A percentile compares a stretch with the other conserved stretches of the same genome.
These are phyloP conservation scores for Coemansia sp. DNA, from an alignment of 192 early-diverging fungal species.

Conservation along the genomic window DNA sequence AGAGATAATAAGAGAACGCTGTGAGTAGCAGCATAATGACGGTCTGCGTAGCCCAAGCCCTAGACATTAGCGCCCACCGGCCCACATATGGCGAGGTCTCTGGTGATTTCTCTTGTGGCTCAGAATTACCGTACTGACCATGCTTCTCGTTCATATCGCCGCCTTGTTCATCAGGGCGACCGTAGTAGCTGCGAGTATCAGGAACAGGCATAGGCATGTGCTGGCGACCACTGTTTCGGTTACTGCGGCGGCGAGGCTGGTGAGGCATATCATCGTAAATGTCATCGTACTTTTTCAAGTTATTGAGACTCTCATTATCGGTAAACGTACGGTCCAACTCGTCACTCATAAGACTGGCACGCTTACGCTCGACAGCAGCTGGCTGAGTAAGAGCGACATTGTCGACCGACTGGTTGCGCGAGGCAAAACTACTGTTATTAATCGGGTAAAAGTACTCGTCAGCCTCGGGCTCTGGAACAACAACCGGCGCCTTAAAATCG, in stretches of 20 bases:
- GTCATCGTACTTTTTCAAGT: slow-evolving; percentile 1
- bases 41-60: slow-evolving; percentile 38
- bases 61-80: slow-evolving; percentile 32
- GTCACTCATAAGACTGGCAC: not conserved
- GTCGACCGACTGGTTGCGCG: slow-evolving; percentile 7
- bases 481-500: not conserved
- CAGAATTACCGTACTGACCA: not conserved
- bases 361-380: not conserved
- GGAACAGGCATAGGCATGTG: slow-evolving; percentile 7
- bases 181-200: not conserved
- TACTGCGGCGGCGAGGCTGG: not conserved
- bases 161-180: not conserved
- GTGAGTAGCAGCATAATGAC: slow-evolving; percentile 36
- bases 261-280: slow-evolving; percentile 3
- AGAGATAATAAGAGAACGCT: slow-evolving; percentile 24
- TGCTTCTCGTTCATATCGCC: not conserved
- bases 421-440: slow-evolving; percentile 1
- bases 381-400: not conserved
- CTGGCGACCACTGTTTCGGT: slow-evolving; percentile 1
- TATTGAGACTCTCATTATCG: not conserved
- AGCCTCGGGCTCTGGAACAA: not conserved
- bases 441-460: slow-evolving; percentile 9
- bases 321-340: not conserved
- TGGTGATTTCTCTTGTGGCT: not conserved
- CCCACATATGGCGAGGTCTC: slow-evolving; percentile 35